These are phyloP conservation scores for Nemania bipapillata DNA, from an alignment of 2,329 filamentous ascomycete species.

Conservation along the genomic window DNA sequence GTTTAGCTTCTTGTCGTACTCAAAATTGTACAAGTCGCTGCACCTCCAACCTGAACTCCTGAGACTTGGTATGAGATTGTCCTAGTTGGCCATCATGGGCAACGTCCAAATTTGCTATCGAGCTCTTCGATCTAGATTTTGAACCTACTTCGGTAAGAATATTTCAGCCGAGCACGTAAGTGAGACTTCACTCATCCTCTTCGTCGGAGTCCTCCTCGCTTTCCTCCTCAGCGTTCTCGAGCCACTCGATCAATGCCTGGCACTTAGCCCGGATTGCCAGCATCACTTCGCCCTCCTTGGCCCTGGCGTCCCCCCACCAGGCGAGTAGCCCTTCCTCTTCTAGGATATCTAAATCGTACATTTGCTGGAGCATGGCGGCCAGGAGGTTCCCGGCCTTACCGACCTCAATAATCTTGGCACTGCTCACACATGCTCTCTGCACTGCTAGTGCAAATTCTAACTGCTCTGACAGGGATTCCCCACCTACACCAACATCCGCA, in stretches of 20 bases:
- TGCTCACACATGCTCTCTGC: constrained; percentile 79
- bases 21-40: not conserved
- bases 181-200: constrained; percentile 41
- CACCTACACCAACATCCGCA: constrained; percentile 69
- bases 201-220: constrained; percentile 76
- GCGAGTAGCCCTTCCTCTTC: constrained; percentile 88
- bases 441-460: constrained; percentile 84
- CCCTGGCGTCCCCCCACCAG: constrained; percentile 85
- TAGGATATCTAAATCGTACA: constrained; percentile 84
- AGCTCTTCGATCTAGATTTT: not conserved
- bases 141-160: not conserved
- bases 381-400: constrained; percentile 70
- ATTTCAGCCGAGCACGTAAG: not conserved
- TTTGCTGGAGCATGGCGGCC: constrained; percentile 80
- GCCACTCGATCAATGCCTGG: constrained; percentile 82
- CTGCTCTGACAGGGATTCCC: constrained; percentile 78
- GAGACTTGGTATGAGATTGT: not conserved
- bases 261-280: constrained; percentile 76
- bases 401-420: constrained; percentile 67
- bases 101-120: not conserved
- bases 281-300: constrained; percentile 75
- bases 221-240: constrained; percentile 79
- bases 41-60: not conserved
- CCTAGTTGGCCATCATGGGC: not conserved
- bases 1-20: not conserved